Conservation (phyloP, 768 basidiomycete genomes). For the Fistulinella prunicolor region DNA sequence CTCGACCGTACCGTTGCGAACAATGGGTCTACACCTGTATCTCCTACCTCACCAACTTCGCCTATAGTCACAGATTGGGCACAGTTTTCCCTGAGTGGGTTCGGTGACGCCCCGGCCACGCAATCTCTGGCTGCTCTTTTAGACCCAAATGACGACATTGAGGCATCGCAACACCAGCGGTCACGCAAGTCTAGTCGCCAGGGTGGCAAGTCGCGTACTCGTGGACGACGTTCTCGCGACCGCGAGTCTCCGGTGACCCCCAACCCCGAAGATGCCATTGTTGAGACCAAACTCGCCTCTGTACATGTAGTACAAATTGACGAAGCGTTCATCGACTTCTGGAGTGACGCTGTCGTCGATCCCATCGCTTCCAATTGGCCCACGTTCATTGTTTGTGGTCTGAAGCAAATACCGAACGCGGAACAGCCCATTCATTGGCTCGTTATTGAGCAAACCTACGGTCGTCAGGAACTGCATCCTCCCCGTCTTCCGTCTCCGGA, state of each 20-base stretch:
- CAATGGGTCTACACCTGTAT: conserved; percentile 21
- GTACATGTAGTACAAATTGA: conserved; percentile 55
- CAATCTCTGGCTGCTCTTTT: conserved; percentile 52
- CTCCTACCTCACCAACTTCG: conserved; percentile 31
- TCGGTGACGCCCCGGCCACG: conserved; percentile 38
- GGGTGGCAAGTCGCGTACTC: conserved; percentile 27
- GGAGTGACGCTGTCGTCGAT: conserved; percentile 72
- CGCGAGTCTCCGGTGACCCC: conserved; percentile 4
- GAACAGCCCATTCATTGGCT: conserved; percentile 53
- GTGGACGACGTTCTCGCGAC: conserved; percentile 24
- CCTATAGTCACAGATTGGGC: conserved; percentile 52
- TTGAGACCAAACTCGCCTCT: conserved; percentile 41
- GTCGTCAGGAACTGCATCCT: conserved; percentile 34
- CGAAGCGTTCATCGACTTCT: conserved; percentile 82
- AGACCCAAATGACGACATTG: conserved; percentile 64
- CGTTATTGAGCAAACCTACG: conserved; percentile 63
- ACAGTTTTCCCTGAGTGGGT: conserved; percentile 66
- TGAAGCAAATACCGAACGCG: conserved; percentile 39
- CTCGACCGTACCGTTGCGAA: conserved; percentile 19
- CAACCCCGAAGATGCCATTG: conserved; percentile 12
- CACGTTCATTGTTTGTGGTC: conserved; percentile 65
- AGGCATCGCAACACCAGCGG: conserved; percentile 43
- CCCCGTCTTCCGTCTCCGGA: conserved; percentile 28
- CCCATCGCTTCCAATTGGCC: conserved; percentile 66
- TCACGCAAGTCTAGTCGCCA: conserved; percentile 36